Percentiles rank a stretch among this genome's conserved stretches.
These are phyloP conservation scores for Diospyros lotus DNA, from an alignment of 148 eudicot species.

Conservation along the genomic window DNA sequence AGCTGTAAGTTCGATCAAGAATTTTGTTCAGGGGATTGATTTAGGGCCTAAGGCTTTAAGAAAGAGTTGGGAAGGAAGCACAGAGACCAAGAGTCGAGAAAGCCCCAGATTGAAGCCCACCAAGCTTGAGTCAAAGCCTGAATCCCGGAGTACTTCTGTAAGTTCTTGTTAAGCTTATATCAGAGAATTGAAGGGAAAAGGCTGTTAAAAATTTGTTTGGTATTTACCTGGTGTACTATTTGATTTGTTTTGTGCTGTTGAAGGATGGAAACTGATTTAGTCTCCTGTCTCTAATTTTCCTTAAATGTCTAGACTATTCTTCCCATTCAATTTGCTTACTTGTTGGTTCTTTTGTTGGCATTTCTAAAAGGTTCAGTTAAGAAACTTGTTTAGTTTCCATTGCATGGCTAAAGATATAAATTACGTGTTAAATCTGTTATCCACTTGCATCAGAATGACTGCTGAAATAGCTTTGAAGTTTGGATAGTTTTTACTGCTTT, in stretches of 20 bases:
- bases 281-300: background rate
- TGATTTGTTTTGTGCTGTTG: background rate
- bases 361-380: background rate
- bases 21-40: constrained; percentile 53
- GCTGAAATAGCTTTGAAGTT: too few species aligned
- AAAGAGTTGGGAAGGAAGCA: constrained; percentile 91
- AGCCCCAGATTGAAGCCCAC: constrained; percentile 41
- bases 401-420: background rate
- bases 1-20: constrained; percentile 45
- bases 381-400: constrained; percentile 5
- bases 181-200: background rate
- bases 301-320: background rate
- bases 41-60: constrained; percentile 83
- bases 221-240: background rate
- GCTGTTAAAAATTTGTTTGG: background rate
- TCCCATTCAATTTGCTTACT: constrained; percentile 5
- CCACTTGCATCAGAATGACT: background rate
- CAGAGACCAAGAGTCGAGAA: constrained; percentile 53
- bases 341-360: background rate
- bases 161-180: constrained; percentile 23
- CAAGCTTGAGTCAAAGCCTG: constrained; percentile 50
- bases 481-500: background rate
- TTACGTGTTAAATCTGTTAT: background rate
- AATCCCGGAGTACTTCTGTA: constrained; percentile 62
- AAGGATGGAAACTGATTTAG: background rate